Evolutionary conservation across 2,329 filamentous ascomycete species (phyloP).

Genomic region (Colletotrichum sp.): DNA sequence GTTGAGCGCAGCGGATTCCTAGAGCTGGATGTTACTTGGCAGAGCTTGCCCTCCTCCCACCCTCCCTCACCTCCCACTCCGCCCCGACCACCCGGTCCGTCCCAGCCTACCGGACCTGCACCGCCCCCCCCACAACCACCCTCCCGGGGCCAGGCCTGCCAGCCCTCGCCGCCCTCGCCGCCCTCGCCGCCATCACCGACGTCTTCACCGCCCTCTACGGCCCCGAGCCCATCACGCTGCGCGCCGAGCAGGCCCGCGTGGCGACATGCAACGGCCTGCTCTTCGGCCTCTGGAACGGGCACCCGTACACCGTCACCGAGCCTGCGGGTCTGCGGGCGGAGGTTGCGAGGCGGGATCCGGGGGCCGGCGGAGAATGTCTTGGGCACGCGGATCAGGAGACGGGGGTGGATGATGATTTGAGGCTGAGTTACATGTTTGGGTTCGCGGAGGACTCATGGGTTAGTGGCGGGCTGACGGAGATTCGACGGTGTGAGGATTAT

Average conservation of each 20-base stretch:
- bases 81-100: neutral
- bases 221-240: neutral
- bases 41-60: neutral
- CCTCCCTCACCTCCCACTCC: neutral
- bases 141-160: neutral
- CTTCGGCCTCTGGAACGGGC: slow-evolving; percentile 15
- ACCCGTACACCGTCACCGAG: neutral
- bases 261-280: slow-evolving; percentile 1
- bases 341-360: neutral
- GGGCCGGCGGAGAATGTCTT: neutral
- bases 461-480: neutral
- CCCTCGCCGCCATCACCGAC: neutral
- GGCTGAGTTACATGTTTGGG: slow-evolving; percentile 4
- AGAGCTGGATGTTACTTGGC: rapidly evolving
- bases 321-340: neutral
- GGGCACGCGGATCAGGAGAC: neutral
- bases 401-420: neutral
- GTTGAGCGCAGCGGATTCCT: neutral
- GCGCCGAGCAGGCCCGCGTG: neutral
- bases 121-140: neutral
- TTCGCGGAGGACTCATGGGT: neutral
- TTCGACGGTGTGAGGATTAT: neutral
- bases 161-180: neutral
- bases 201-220: neutral
- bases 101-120: neutral